phyloP scores from a whole-genome alignment of 208 protist species.

The Leishmania martiniquensis region DNA sequence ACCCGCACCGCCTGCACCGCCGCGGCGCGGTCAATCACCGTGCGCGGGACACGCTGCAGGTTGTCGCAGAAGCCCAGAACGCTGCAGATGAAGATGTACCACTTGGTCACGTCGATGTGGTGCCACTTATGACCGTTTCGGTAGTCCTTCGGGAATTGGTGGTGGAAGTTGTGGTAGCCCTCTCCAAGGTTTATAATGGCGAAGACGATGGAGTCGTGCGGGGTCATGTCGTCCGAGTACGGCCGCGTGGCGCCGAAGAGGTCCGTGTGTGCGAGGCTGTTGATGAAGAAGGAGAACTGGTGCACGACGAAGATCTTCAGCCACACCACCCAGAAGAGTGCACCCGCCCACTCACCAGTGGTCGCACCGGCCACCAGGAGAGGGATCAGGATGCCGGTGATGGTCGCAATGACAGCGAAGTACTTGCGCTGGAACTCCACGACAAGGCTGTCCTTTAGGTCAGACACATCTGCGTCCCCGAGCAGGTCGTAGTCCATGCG shows the following conservation, averaged over 20 bases:
- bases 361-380: constrained; percentile 66
- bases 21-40: constrained; percentile 42
- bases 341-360: constrained; percentile 78
- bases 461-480: constrained; percentile 73
- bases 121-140: constrained; percentile 79
- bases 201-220: constrained; percentile 76
- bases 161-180: constrained; percentile 94
- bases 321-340: constrained; percentile 78
- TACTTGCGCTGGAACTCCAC: constrained; percentile 82
- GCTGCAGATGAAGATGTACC: constrained; percentile 57
- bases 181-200: constrained; percentile 83
- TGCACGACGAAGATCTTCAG: constrained; percentile 74
- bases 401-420: constrained; percentile 72
- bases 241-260: constrained; percentile 58
- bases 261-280: constrained; percentile 82
- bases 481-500: constrained; percentile 87
- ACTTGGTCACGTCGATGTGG: constrained; percentile 89
- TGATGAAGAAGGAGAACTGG: constrained; percentile 92
- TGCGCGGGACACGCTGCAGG: constrained; percentile 52
- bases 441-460: constrained; percentile 78
- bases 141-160: constrained; percentile 92
- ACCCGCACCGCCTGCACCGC: constrained; percentile 34
- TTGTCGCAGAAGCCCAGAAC: constrained; percentile 64
- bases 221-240: constrained; percentile 70
- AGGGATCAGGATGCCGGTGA: constrained; percentile 84